Percentiles rank a stretch among this genome's conserved stretches.
Conservation (phyloP, 2,329 filamentous ascomycete genomes). For the Neopestalotiopsis rosae region DNA sequence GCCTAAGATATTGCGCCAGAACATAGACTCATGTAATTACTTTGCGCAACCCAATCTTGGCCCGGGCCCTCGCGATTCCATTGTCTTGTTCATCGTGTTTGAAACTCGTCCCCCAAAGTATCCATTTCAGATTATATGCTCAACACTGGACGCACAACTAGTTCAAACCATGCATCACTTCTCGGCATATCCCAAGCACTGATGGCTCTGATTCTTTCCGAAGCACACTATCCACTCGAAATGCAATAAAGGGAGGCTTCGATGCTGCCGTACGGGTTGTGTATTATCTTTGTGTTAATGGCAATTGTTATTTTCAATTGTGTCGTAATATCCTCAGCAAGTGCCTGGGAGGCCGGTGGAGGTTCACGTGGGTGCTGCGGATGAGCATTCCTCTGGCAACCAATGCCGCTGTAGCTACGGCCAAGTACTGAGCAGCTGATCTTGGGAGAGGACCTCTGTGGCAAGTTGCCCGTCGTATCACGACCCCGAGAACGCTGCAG, state of each 20-base stretch:
- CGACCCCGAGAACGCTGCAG: too few relatives aligned
- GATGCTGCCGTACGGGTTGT: slow-evolving; percentile 12
- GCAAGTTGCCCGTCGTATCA: too few relatives aligned
- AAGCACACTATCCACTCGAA: slow-evolving; percentile 14
- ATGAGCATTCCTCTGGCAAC: too few relatives aligned
- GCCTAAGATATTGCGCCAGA: slow-evolving; percentile 41
- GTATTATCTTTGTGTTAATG: too few relatives aligned
- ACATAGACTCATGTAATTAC: background rate
- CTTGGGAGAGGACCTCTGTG: too few relatives aligned
- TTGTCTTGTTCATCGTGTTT: background rate
- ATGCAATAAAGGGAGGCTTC: slow-evolving; percentile 24
- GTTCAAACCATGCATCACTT: background rate
- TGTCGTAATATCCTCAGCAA: too few relatives aligned
- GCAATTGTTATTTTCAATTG: too few relatives aligned
- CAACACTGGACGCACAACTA: background rate
- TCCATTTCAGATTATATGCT: too few relatives aligned
- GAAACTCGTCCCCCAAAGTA: background rate
- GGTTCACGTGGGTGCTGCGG: too few relatives aligned
- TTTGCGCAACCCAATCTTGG: background rate
- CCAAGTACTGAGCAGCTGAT: too few relatives aligned
- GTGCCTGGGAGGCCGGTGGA: too few relatives aligned
- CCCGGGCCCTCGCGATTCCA: background rate
- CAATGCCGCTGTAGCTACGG: too few relatives aligned
- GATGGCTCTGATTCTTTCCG: slow-evolving; percentile 16
- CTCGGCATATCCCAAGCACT: slow-evolving; percentile 5